phyloP scores from a whole-genome alignment of 2,329 filamentous ascomycete species.

The Fusarium sp. region DNA sequence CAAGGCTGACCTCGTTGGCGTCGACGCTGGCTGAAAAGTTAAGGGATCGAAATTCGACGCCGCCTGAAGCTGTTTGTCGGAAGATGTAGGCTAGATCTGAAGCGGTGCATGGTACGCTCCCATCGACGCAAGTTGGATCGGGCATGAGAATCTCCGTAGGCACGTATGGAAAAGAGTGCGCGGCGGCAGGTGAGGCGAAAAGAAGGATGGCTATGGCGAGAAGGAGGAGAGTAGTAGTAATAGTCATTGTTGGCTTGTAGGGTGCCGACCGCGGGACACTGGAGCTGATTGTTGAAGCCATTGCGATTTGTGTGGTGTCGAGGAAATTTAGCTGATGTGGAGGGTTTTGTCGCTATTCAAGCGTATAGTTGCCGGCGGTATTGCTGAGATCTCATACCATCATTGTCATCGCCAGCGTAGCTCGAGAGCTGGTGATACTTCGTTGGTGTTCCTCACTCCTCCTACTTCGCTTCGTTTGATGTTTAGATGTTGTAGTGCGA shows the following conservation, averaged over 20 bases:
- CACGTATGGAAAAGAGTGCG: constrained; percentile 78
- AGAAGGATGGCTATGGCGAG: constrained; percentile 24
- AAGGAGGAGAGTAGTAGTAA: constrained; percentile 24
- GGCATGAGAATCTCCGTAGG: constrained; percentile 80
- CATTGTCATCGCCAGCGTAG: constrained; percentile 32
- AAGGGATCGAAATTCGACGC: constrained; percentile 73
- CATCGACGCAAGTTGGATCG: constrained; percentile 58
- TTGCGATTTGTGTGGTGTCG: constrained; percentile 19
- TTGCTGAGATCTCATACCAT: constrained; percentile 37
- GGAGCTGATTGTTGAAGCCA: constrained; percentile 16
- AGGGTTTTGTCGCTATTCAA: constrained; percentile 16
- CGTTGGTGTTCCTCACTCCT: constrained; percentile 4
- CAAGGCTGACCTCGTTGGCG: constrained; percentile 60
- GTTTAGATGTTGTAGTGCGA: constrained; percentile 11
- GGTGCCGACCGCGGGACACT: constrained; percentile 17
- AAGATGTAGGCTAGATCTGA: constrained; percentile 79
- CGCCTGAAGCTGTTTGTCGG: constrained; percentile 62
- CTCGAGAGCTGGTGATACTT: constrained; percentile 30
- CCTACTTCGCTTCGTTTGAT: constrained; percentile 14
- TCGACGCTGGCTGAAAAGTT: constrained; percentile 74
- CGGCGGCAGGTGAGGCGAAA: constrained; percentile 47
- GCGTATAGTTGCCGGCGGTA: constrained; percentile 30
- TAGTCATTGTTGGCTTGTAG: constrained; percentile 16
- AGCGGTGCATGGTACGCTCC: constrained; percentile 54
- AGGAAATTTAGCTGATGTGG: constrained; percentile 10